Conservation (phyloP, 495 filamentous ascomycete species). For the Aspergillus olivimuriae region DNA sequence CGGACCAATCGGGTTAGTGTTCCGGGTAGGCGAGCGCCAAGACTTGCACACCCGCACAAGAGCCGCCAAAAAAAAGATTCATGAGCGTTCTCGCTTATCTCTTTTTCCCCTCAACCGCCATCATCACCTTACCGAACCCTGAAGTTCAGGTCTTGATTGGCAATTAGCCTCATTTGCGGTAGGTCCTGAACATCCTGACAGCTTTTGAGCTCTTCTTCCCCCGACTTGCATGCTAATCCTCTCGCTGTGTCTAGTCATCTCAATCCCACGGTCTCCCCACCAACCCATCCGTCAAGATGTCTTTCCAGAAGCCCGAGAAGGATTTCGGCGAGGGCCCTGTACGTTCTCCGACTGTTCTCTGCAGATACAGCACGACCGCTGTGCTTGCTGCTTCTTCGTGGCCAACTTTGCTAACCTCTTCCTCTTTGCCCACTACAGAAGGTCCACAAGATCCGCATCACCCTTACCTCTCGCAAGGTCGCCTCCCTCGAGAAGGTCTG, state of each 20-base stretch:
- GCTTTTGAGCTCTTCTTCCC: not conserved
- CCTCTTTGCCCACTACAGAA: conserved; percentile 51
- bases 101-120: conserved; percentile 37
- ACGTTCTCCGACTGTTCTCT: too few relatives aligned
- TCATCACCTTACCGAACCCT: conserved; percentile 80
- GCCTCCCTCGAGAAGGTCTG: conserved; percentile 95
- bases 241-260: conserved; percentile 8
- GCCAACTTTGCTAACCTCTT: too few relatives aligned
- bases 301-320: conserved; percentile 95
- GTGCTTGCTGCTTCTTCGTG: too few relatives aligned
- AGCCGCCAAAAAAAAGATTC: conserved; percentile 8
- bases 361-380: too few relatives aligned
- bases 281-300: conserved; percentile 58
- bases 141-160: conserved; percentile 58
- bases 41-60: conserved; percentile 21
- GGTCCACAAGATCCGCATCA: conserved; percentile 98
- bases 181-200: conserved; percentile 2
- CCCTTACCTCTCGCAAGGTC: conserved; percentile 90
- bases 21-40: conserved; percentile 41
- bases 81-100: conserved; percentile 23
- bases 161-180: conserved; percentile 28
- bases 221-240: conserved; percentile 7
- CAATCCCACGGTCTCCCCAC: conserved; percentile 21
- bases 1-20: not conserved
- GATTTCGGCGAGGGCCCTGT: conserved; percentile 82